Base-by-base conservation (phyloP, 768 basidiomycete genomes). In the Leccinum subgranulosum region DNA sequence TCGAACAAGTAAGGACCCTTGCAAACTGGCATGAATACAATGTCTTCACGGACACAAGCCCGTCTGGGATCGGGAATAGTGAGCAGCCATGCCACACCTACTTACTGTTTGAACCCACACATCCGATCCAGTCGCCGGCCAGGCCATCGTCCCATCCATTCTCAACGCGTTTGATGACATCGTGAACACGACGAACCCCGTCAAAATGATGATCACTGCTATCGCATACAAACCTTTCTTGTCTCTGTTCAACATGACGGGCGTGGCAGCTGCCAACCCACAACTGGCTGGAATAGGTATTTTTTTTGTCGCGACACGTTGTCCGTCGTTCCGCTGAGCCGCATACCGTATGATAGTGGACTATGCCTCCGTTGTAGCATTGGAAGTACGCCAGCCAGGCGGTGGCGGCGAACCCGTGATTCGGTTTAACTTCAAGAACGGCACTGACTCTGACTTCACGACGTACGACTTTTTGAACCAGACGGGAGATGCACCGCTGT, bases 221-320 rank as follows among this genome's bases (percentile, higher is more conserved):
- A 77, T 86, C 51, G 79, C 88, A 0, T 92, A 91, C 76, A 90
- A 91, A 70, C 89, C 89, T 0, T 87, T 91, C 75, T 57, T 90
- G 31, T 86, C 85, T 9, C 70, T 92, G 47, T 91, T 92, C 76
- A 87, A 88, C 71, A 85, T 92, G 83, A 88, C 86, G 0, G 79
- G 82, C 2, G 78, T 80, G 25, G 79, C 80, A 10, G 67, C 77
- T 17, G 71, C 75, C 47, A 77, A 81, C 55, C 80, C 82, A 0
- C 64, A 81, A 59, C 77, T 88, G 3, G 80, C 83, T 34, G 80
- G 80, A 12, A 81, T 89, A 60, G 84, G 87, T 86, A 52, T 56
- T 29, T 11, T 17, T 14, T 21, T 5, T 29, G 19, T 11, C 49
- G 23, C 36, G 47, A 45, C 21, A 23, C 27, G 5, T 36, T 41